These are phyloP conservation scores for Amanita phalloides DNA, from an alignment of 768 basidiomycete genomes.

Conservation along the genomic window DNA sequence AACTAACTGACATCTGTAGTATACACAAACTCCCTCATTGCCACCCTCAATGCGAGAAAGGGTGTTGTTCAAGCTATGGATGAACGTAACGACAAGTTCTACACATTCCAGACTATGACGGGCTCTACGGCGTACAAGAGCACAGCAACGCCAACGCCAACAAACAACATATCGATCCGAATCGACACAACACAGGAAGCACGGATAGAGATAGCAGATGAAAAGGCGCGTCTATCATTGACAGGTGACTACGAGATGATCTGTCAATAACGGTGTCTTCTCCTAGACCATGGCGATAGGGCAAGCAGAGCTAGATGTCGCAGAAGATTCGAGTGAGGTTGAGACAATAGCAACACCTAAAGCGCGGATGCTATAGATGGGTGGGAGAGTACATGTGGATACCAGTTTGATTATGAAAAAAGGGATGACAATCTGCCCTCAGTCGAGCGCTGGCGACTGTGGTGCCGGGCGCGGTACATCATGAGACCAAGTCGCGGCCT, in stretches of 20 bases:
- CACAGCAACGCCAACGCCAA: slow-evolving; percentile 12
- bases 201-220: background rate
- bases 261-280: background rate
- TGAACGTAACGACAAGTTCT: slow-evolving; percentile 22
- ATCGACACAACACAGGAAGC: slow-evolving; percentile 40
- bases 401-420: too few species aligned
- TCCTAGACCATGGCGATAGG: background rate
- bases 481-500: too few species aligned
- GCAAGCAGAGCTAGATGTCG: background rate
- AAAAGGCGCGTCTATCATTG: background rate
- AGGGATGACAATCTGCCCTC: too few species aligned
- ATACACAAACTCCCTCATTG: slow-evolving; percentile 49
- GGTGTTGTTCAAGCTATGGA: slow-evolving; percentile 29
- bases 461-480: too few species aligned
- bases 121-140: slow-evolving; percentile 7
- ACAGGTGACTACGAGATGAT: background rate
- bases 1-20: slow-evolving; percentile 20
- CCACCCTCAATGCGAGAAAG: slow-evolving; percentile 45
- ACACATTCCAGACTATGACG: slow-evolving; percentile 28
- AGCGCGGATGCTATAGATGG: background rate
- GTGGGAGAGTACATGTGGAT: too few species aligned
- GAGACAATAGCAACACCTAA: background rate
- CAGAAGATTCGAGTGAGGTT: background rate
- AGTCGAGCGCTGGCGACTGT: too few species aligned
- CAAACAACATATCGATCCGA: slow-evolving; percentile 40